A percentile compares a stretch with the other conserved stretches of the same genome.
Conservation (phyloP, 2,329 filamentous ascomycete species). For the Aspergillus oerlinghausenensis region DNA sequence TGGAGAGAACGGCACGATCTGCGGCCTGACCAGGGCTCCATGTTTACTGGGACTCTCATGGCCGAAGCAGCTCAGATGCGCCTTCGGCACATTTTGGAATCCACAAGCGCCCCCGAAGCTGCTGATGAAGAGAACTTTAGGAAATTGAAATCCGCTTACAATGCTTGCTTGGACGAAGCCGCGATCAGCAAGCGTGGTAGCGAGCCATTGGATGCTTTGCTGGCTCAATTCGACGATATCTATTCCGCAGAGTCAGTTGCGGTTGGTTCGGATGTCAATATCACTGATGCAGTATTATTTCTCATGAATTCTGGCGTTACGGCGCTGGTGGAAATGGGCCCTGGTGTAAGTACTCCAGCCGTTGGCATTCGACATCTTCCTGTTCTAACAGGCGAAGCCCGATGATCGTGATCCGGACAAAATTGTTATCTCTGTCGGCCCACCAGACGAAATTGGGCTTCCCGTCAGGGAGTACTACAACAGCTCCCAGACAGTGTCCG, state of each 20-base stretch:
- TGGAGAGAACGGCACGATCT: conserved; percentile 63
- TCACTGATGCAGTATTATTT: conserved; percentile 35
- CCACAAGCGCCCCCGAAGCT: conserved; percentile 37
- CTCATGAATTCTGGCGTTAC: conserved; percentile 34
- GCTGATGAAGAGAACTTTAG: conserved; percentile 51
- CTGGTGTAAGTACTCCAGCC: conserved; percentile 27
- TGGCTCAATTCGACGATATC: conserved; percentile 49
- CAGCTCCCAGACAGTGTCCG: conserved; percentile 48
- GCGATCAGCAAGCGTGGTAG: conserved; percentile 53
- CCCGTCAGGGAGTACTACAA: conserved; percentile 60
- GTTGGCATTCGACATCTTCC: background rate
- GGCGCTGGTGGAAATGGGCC: conserved; percentile 28
- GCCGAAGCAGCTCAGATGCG: conserved; percentile 55
- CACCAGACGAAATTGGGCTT: conserved; percentile 50
- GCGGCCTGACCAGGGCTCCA: conserved; percentile 58
- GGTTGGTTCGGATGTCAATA: conserved; percentile 17
- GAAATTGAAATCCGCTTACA: conserved; percentile 61
- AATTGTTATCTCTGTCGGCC: conserved; percentile 45
- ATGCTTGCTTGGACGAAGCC: conserved; percentile 62
- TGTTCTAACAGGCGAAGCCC: conserved; percentile 26
- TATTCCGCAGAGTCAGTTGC: conserved; percentile 37
- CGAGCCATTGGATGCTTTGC: conserved; percentile 52
- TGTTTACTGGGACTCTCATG: conserved; percentile 59
- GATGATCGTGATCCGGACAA: conserved; percentile 54
- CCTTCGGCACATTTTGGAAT: conserved; percentile 61